Evolutionary conservation across 768 basidiomycete genomes (phyloP), one percentile per base, ranked within the genome.

Genomic region (Kwoniella newhampshirensis): DNA sequence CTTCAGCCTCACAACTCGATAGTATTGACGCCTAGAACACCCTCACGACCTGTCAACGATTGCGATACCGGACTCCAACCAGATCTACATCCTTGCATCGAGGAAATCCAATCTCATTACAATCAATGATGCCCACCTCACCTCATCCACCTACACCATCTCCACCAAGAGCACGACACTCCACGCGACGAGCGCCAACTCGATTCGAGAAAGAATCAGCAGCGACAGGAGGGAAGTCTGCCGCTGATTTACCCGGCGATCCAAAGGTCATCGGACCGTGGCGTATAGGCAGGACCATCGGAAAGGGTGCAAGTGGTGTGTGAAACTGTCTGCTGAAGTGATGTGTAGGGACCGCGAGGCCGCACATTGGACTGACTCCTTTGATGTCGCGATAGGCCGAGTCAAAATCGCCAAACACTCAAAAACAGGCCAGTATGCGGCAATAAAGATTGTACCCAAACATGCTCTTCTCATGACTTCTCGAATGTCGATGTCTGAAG

Each of bases 371-470:
- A n/a, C n/a, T n/a, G n/a, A n/a, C n/a, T n/a, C n/a, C n/a, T n/a
- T n/a, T n/a, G n/a, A n/a, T n/a, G n/a, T n/a, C n/a, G n/a, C n/a
- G n/a, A n/a, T 32, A 80, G 80, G 80, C 26, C 88, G 90, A 53
- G 93, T 97, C 73, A 91, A 91, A 78, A 88, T 98, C 63, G 94
- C 91, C 20, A 86, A 85, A 64, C 92, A 97, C 74, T 82, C 83
- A 20, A 81, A 81, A 35, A 92, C 92, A 7, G 88, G 89, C 12
- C 87, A 93, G 74, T 87, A 92, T 73, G 93, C 94, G 48, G 94
- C 94, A 6, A 85, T 96, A 76, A 98, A 97, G 79, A 96, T 97
- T 57, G 85, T 97, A 25, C 91, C 92, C 9, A 81, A 91, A 26
- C 86, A 87, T 51, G 85, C 88, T 18, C 79, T 90, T 30, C 81